Evolutionary conservation across 225 moss, liverwort and hornwort genomes (phyloP), one percentile per base, ranked within the genome.

Genomic region (Polytrichum commune): DNA sequence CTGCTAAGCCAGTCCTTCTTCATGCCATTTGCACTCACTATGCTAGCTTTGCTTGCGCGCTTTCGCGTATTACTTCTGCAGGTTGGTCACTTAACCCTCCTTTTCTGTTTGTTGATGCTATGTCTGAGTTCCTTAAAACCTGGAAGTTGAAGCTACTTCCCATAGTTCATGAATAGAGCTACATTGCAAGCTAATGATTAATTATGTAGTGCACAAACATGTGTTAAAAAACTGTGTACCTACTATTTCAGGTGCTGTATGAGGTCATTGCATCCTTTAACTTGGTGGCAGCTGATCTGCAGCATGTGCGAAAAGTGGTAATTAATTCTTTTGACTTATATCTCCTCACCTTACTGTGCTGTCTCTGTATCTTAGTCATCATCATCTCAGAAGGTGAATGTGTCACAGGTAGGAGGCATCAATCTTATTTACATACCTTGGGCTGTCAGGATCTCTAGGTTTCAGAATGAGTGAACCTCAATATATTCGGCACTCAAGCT

Each of bases 1-100:
- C 82, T 98, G 8, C 77, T 98, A 71, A 85, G 85, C 60, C 95
- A 93, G 61, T 69, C 93, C 54, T 95, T 93, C 80, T 98, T 98
- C 77, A 94, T 98, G 93, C 88, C 92, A 18, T 95, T 95, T 70
- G 92, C 85, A 13, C 82, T 98, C 56, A 89, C 89, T 7, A 82
- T 86, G 33, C 79, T 98, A 66, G 85, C 95, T 29, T 76, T 78
- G 55, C 90, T 98, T 60, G 93, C 91, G 16, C 90, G 95, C 57
- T 82, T 98, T 75, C 88, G 98, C 65, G 78, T 86, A 27, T 30
- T 98, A 38, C 76, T 95, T 5, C 72, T 82, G 22, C 93, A 94
- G 81, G 85, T 82, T 18, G 62, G 6, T 69, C n/a, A 27, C 30
- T 54, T 29, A 29, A 29, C 70, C 53, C 35, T 76, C 54, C 19